phyloP scores from a whole-genome alignment of 1,139 yeast species.

The Nadsonia starkeyi-henricii region DNA sequence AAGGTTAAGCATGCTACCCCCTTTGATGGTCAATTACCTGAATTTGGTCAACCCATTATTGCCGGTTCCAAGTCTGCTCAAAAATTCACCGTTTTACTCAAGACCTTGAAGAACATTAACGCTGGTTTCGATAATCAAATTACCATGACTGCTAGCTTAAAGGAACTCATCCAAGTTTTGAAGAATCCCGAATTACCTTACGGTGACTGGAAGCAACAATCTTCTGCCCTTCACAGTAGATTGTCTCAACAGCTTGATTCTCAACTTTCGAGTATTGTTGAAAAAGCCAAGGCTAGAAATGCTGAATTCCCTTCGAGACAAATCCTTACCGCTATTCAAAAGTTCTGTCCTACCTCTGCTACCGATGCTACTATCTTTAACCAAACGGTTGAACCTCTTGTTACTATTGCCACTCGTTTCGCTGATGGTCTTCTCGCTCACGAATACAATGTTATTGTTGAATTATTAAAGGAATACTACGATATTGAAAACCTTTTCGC shows the following conservation, averaged over 20 bases:
- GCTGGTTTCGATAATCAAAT: conserved; percentile 92
- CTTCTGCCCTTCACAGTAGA: conserved; percentile 86
- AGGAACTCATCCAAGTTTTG: conserved; percentile 55
- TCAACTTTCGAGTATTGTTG: conserved; percentile 48
- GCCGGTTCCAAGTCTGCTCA: conserved; percentile 78
- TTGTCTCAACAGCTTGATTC: conserved; percentile 66
- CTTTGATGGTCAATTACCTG: conserved; percentile 87
- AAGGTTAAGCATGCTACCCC: conserved; percentile 95
- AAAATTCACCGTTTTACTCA: conserved; percentile 44
- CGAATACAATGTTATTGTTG: conserved; percentile 63
- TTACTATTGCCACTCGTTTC: conserved; percentile 56
- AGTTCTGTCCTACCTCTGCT: conserved; percentile 38
- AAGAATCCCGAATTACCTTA: conserved; percentile 75
- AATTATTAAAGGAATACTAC: conserved; percentile 56
- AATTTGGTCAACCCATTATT: conserved; percentile 66
- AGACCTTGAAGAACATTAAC: conserved; percentile 62
- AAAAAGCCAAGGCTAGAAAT: conserved; percentile 40
- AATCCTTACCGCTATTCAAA: conserved; percentile 44
- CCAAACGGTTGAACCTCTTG: conserved; percentile 57
- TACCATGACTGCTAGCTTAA: conserved; percentile 71
- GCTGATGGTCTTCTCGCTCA: conserved; percentile 67
- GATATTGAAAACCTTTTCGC: conserved; percentile 65
- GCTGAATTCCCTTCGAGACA: conserved; percentile 93
- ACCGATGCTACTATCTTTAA: conserved; percentile 30
- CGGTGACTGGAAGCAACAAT: conserved; percentile 78